Percentiles rank a stretch among this genome's conserved stretches.
These are phyloP conservation scores for Colletotrichum sp. DNA, from an alignment of 2,329 filamentous ascomycete genomes.

Conservation along the genomic window DNA sequence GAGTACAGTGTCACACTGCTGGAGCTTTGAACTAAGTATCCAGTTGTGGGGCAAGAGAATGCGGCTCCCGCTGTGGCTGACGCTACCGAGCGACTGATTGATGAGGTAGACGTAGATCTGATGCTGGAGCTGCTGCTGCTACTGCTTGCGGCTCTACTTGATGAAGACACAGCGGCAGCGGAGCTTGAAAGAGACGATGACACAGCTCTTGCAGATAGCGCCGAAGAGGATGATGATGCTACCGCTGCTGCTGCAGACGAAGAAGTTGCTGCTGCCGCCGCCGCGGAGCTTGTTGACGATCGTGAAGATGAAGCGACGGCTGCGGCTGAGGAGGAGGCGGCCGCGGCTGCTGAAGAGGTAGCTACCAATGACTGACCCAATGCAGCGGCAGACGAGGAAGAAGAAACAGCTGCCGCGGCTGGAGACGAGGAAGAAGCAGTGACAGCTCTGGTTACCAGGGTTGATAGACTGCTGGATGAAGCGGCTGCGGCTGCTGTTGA, in stretches of 20 bases:
- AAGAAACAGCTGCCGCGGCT: not conserved
- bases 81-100: not conserved
- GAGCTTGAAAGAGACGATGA: not conserved
- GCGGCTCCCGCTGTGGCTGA: slow-evolving; percentile 1
- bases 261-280: too few species aligned
- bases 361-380: not conserved
- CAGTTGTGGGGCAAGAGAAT: slow-evolving; percentile 13
- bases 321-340: not conserved
- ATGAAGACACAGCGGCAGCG: not conserved
- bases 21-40: slow-evolving; percentile 20
- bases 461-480: not conserved
- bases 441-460: not conserved
- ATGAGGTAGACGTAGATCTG: not conserved
- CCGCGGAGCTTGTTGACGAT: not conserved
- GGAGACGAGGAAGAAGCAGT: not conserved
- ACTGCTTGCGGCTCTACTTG: not conserved
- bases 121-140: not conserved
- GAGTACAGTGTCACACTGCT: slow-evolving; percentile 2
- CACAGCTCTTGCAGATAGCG: not conserved
- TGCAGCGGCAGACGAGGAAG: not conserved
- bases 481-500: not conserved
- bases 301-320: not conserved
- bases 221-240: not conserved
- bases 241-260: not conserved
- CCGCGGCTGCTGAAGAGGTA: not conserved